Evolutionary conservation across 164 flowering plant species (phyloP).

Genomic region (Aristolochia contorta): DNA sequence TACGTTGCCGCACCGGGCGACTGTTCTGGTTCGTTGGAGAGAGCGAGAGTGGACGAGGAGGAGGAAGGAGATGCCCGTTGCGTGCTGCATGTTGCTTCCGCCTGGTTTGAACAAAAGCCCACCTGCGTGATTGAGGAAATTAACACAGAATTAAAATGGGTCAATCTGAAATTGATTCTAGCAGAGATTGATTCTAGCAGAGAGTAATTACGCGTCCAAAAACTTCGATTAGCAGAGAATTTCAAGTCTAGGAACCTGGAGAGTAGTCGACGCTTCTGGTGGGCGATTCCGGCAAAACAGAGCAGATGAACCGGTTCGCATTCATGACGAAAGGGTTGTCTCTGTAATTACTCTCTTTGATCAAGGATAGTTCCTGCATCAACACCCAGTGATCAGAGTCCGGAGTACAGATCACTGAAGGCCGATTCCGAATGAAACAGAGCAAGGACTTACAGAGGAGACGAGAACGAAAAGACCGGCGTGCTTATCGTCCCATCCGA

Average conservation of each 20-base stretch:
- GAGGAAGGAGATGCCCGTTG: slow-evolving; percentile 23
- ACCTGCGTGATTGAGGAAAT: slow-evolving; percentile 4
- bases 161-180: too few relatives aligned
- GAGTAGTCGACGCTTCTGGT: slow-evolving; percentile 15
- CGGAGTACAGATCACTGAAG: too few relatives aligned
- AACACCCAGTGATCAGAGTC: background rate
- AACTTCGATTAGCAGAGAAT: too few relatives aligned
- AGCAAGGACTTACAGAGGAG: background rate
- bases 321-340: background rate
- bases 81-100: slow-evolving; percentile 34
- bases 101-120: slow-evolving; percentile 25
- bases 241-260: slow-evolving; percentile 13
- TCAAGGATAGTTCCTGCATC: slow-evolving; percentile 1
- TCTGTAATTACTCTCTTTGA: background rate
- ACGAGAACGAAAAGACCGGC: slow-evolving; percentile 27
- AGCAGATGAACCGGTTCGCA: slow-evolving; percentile 18
- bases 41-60: slow-evolving; percentile 24
- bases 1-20: slow-evolving; percentile 21
- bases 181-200: background rate
- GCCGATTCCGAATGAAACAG: too few relatives aligned
- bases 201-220: background rate
- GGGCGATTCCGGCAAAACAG: slow-evolving; percentile 23
- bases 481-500: slow-evolving; percentile 92
- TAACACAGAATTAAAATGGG: too few relatives aligned
- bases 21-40: slow-evolving; percentile 11